Evolutionary conservation across 331 rosid species (phyloP).

Genomic region (Stylosanthes scabra): DNA sequence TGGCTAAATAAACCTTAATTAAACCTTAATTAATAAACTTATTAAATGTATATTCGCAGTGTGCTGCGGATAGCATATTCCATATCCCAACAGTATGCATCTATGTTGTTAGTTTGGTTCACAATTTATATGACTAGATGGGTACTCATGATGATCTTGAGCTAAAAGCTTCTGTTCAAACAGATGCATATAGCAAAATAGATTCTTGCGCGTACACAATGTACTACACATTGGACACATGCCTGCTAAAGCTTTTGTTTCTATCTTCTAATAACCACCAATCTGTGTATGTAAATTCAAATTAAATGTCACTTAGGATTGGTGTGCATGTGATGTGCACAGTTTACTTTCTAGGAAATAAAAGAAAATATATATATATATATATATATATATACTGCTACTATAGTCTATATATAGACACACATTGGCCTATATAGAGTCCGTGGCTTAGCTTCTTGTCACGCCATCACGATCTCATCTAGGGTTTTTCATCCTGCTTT

Average conservation of each 20-base stretch:
- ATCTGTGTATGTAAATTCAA: background rate
- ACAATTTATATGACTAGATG: background rate
- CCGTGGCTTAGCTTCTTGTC: too few relatives aligned
- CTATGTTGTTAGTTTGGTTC: background rate
- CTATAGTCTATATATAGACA: too few relatives aligned
- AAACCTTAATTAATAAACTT: too few relatives aligned
- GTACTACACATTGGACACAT: slow-evolving; percentile 6
- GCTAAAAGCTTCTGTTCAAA: background rate
- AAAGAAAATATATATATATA: too few relatives aligned
- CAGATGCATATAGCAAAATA: background rate
- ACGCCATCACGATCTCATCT: too few relatives aligned
- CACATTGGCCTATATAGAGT: too few relatives aligned
- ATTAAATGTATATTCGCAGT: slow-evolving; percentile 3
- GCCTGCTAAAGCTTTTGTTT: background rate
- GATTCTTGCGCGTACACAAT: slow-evolving; percentile 30
- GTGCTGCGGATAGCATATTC: slow-evolving; percentile 29
- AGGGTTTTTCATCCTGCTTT: too few relatives aligned
- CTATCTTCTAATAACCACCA: background rate
- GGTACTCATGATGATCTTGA: background rate
- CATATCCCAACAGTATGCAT: background rate
- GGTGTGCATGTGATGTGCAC: background rate
- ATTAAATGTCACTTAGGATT: background rate
- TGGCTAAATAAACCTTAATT: too few relatives aligned
- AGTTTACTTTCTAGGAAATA: too few relatives aligned
- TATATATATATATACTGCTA: too few relatives aligned